phyloP scores from a whole-genome alignment of 1,139 yeast species.

The Candida sp. region DNA sequence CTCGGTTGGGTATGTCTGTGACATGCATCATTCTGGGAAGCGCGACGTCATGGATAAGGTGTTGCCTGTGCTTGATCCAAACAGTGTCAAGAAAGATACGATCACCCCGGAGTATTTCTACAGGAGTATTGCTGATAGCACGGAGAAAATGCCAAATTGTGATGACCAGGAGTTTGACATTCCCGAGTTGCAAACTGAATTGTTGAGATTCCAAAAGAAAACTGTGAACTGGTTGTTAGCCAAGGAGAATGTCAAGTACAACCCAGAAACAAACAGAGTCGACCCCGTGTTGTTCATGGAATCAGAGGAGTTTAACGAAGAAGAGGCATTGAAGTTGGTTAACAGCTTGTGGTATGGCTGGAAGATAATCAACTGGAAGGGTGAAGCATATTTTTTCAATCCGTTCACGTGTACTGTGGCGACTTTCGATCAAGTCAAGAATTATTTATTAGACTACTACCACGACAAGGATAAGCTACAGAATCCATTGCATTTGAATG shows the following conservation, averaged over 20 bases:
- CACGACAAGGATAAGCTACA: conserved; percentile 13
- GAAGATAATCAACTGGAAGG: conserved; percentile 20
- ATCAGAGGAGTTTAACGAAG: conserved; percentile 4
- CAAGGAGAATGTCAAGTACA: conserved; percentile 57
- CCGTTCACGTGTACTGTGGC: conserved; percentile 51
- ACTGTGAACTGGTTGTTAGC: conserved; percentile 69
- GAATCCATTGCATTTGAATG: conserved; percentile 35
- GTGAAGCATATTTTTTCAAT: conserved; percentile 47
- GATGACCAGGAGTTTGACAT: conserved; percentile 29
- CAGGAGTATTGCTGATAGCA: conserved; percentile 35
- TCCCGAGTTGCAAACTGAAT: conserved; percentile 53
- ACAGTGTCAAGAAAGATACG: conserved; percentile 9
- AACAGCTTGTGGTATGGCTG: conserved; percentile 58
- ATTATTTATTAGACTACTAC: conserved; percentile 23
- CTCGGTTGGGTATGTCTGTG: conserved; percentile 10
- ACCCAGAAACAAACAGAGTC: conserved; percentile 28
- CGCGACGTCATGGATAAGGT: conserved; percentile 7
- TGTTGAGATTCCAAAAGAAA: conserved; percentile 63
- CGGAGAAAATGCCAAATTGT: conserved; percentile 24
- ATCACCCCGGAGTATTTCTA: conserved; percentile 36
- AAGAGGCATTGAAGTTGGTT: conserved; percentile 17
- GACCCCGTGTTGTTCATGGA: conserved; percentile 19
- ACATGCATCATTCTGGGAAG: conserved; percentile 6
- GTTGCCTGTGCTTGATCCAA: background rate
- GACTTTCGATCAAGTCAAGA: conserved; percentile 28